A percentile compares a stretch with the other conserved stretches of the same genome.
Conservation (phyloP, 192 early-diverging fungal genomes). For the Coemansia umbellata region DNA sequence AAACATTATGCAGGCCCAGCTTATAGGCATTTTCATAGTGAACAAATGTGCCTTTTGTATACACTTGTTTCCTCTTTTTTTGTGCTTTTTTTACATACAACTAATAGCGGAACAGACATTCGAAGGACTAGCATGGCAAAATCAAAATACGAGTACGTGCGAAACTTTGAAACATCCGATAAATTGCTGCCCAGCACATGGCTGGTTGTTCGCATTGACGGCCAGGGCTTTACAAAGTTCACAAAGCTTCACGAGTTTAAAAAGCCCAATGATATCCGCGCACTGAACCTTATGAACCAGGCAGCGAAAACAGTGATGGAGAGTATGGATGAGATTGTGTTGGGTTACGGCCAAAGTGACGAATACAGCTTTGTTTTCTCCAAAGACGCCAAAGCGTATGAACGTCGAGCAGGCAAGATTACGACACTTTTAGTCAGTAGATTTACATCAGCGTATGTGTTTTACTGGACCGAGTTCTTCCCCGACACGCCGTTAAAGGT, state of each 20-base stretch:
- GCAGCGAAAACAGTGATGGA: conserved; percentile 78
- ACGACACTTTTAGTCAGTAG: conserved; percentile 73
- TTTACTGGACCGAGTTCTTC: conserved; percentile 77
- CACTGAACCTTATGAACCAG: conserved; percentile 78
- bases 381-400: conserved; percentile 61
- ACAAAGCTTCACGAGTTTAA: conserved; percentile 66
- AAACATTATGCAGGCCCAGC: no score
- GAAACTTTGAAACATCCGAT: conserved; percentile 77
- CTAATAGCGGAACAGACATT: no score
- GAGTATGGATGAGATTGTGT: conserved; percentile 69
- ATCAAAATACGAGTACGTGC: conserved; percentile 89
- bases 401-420: conserved; percentile 79
- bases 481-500: conserved; percentile 59
- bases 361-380: conserved; percentile 84
- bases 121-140: no score
- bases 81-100: no score
- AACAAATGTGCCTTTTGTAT: no score
- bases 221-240: conserved; percentile 87
- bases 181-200: conserved; percentile 79
- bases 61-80: no score
- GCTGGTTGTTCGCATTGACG: conserved; percentile 91
- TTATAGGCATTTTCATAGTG: no score
- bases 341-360: conserved; percentile 92
- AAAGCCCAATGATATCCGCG: conserved; percentile 77
- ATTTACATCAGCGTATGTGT: conserved; percentile 85